A percentile compares a stretch with the other conserved stretches of the same genome.
These are phyloP conservation scores for Solanum chilense DNA, from an alignment of 257 asterid genomes.

Conservation along the genomic window DNA sequence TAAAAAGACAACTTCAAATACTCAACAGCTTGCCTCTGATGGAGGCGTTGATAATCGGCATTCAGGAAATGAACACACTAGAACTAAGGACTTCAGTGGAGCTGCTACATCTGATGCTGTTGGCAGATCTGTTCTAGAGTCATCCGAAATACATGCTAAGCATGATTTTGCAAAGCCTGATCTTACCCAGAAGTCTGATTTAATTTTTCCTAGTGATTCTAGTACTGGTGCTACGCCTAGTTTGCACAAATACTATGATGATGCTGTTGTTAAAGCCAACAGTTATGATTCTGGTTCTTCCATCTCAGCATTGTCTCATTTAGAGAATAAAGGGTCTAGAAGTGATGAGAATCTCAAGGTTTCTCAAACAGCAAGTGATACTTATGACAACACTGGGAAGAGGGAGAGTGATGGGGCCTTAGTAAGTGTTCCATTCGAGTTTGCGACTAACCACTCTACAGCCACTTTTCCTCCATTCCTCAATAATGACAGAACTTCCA, in stretches of 20 bases:
- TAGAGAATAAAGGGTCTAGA: conserved; percentile 24
- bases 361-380: conserved; percentile 14
- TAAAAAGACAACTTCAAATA: conserved; percentile 34
- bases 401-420: conserved; percentile 32
- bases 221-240: not conserved
- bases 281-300: conserved; percentile 8
- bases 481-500: conserved; percentile 17
- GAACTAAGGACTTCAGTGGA: conserved; percentile 32
- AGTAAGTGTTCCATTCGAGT: conserved; percentile 18
- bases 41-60: conserved; percentile 31
- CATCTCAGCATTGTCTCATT: conserved; percentile 8
- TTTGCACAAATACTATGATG: not conserved
- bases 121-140: conserved; percentile 19
- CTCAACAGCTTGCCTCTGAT: conserved; percentile 29
- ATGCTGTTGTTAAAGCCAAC: not conserved
- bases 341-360: conserved; percentile 21
- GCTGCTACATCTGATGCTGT: conserved; percentile 46
- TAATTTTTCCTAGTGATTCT: conserved; percentile 11
- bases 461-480: conserved; percentile 11
- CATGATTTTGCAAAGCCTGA: conserved; percentile 27
- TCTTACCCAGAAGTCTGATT: conserved; percentile 15
- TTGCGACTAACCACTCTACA: conserved; percentile 12
- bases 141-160: conserved; percentile 15
- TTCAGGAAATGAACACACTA: conserved; percentile 30
- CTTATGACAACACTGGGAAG: conserved; percentile 16